Evolutionary conservation across 2,329 filamentous ascomycete species (phyloP).

Genomic region (Colletotrichum acutatum): DNA sequence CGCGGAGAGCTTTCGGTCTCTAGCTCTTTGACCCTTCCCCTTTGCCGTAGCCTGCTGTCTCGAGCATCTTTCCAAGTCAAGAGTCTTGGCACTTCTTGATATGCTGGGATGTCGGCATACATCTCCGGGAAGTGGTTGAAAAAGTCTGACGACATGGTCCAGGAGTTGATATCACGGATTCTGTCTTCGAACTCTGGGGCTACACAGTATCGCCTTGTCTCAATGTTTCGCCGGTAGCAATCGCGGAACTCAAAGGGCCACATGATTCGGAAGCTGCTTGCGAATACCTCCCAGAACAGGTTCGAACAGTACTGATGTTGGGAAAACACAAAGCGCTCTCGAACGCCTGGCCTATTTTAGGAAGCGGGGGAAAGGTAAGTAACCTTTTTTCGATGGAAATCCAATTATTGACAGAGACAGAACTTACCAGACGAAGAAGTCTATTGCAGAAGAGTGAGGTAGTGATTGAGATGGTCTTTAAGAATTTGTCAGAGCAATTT

Average conservation of each 20-base stretch:
- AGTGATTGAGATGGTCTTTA: constrained; percentile 41
- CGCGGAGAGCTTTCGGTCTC: background rate
- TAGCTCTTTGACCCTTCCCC: background rate
- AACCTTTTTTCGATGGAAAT: background rate
- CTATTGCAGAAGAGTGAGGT: constrained; percentile 42
- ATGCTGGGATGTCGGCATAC: constrained; percentile 28
- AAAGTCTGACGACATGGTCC: constrained; percentile 43
- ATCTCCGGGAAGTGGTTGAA: constrained; percentile 42
- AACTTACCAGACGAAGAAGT: constrained; percentile 44
- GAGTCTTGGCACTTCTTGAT: constrained; percentile 1
- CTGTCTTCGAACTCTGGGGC: constrained; percentile 39
- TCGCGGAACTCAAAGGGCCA: constrained; percentile 42
- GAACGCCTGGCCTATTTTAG: constrained; percentile 39
- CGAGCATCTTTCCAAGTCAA: background rate
- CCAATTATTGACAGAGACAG: background rate
- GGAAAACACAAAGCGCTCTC: constrained; percentile 43
- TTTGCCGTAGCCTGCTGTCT: background rate
- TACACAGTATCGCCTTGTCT: constrained; percentile 38
- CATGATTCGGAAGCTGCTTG: constrained; percentile 37
- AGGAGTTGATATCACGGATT: constrained; percentile 41
- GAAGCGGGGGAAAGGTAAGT: background rate
- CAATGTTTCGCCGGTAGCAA: constrained; percentile 40
- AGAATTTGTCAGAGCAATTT: background rate
- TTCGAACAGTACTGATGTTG: constrained; percentile 44
- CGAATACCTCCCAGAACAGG: constrained; percentile 41